Evolutionary conservation across 208 protist genomes (phyloP).

Genomic region (Leishmania turanica): DNA sequence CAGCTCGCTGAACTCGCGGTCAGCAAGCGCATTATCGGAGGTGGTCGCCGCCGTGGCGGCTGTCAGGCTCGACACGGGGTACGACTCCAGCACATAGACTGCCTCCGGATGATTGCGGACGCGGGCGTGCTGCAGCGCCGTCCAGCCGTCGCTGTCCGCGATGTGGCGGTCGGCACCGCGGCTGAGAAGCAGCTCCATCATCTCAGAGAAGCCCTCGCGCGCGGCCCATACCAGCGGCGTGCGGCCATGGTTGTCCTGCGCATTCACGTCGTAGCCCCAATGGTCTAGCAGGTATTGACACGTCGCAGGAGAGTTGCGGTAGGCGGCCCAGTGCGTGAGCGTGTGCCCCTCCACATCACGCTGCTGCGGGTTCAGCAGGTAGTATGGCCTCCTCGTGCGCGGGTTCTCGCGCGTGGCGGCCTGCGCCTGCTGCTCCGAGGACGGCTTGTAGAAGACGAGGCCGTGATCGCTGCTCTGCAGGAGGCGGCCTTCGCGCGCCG

Average conservation of each 20-base stretch:
- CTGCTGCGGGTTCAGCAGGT: slow-evolving; percentile 43
- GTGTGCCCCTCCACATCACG: slow-evolving; percentile 66
- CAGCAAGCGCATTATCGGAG: not conserved
- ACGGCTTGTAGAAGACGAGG: slow-evolving; percentile 22
- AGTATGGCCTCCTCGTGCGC: slow-evolving; percentile 32
- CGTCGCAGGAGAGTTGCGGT: slow-evolving; percentile 53
- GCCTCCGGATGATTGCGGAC: slow-evolving; percentile 69
- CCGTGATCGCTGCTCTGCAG: slow-evolving; percentile 26
- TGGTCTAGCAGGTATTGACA: slow-evolving; percentile 78
- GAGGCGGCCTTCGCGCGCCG: slow-evolving; percentile 19
- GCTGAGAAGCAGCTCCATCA: slow-evolving; percentile 64
- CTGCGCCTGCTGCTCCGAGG: slow-evolving; percentile 16
- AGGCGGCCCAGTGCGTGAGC: slow-evolving; percentile 83
- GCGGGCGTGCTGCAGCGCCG: slow-evolving; percentile 61
- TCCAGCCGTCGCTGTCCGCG: slow-evolving; percentile 55
- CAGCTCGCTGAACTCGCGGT: not conserved
- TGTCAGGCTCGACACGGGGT: slow-evolving; percentile 8
- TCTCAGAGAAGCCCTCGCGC: slow-evolving; percentile 71
- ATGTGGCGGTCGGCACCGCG: slow-evolving; percentile 42
- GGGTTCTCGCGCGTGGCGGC: slow-evolving; percentile 24
- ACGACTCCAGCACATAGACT: slow-evolving; percentile 38
- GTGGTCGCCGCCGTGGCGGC: not conserved
- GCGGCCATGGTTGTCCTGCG: slow-evolving; percentile 52
- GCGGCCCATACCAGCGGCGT: slow-evolving; percentile 82
- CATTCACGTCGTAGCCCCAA: slow-evolving; percentile 55